phyloP scores from a whole-genome alignment of 176 grass and related monocot species.

The Oryza meridionalis region DNA sequence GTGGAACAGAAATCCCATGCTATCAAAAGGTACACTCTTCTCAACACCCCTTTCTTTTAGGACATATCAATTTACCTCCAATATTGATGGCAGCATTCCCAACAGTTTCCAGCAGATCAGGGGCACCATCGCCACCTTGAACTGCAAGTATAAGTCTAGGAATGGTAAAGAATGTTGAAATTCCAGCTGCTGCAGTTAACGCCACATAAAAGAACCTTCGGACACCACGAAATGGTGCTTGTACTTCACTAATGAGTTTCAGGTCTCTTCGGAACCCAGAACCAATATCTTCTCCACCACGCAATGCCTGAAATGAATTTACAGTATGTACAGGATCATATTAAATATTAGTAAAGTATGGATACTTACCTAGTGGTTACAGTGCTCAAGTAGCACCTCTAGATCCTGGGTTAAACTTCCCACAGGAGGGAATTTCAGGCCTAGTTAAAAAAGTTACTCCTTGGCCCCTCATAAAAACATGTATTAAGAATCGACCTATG shows the following conservation, averaged over 20 bases:
- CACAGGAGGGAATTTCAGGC: no score
- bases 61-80: slow-evolving; percentile 75
- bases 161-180: slow-evolving; percentile 91
- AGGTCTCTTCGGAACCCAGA: slow-evolving; percentile 88
- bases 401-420: no score
- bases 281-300: slow-evolving; percentile 84
- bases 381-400: no score
- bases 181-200: slow-evolving; percentile 82
- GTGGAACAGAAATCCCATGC: slow-evolving; percentile 4
- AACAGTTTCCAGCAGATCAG: slow-evolving; percentile 80
- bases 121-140: slow-evolving; percentile 83
- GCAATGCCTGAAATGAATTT: slow-evolving; percentile 67
- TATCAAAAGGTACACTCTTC: neutral
- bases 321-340: slow-evolving; percentile 26
- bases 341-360: neutral
- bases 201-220: slow-evolving; percentile 97
- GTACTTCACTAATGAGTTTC: slow-evolving; percentile 99
- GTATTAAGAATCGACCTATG: no score
- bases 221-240: slow-evolving; percentile 92
- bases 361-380: no score
- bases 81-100: slow-evolving; percentile 87
- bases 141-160: slow-evolving; percentile 84
- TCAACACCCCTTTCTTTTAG: slow-evolving; percentile 25
- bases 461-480: no score
- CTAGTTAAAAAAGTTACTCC: no score